These are phyloP conservation scores for Bondarzewia mesenterica DNA, from an alignment of 1,284 basidiomycete species.

Conservation along the genomic window DNA sequence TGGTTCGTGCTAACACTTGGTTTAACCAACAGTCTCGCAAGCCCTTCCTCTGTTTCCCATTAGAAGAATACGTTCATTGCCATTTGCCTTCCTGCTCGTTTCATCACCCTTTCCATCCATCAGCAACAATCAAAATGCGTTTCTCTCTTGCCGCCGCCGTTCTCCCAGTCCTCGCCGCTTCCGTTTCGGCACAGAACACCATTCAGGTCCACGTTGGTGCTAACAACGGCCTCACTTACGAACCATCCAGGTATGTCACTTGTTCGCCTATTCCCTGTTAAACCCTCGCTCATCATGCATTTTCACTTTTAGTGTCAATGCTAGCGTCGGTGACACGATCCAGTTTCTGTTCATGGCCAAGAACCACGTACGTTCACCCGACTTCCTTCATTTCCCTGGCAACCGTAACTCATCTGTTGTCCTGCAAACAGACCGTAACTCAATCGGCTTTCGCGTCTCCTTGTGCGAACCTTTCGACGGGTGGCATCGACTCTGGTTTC, in stretches of 20 bases:
- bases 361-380: slow-evolving; percentile 23
- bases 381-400: neutral
- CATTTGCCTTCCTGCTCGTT: neutral
- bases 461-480: slow-evolving; percentile 23
- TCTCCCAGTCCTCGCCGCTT: slow-evolving; percentile 12
- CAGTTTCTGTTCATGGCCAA: slow-evolving; percentile 38
- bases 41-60: neutral
- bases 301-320: slow-evolving; percentile 27
- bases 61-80: neutral
- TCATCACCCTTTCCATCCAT: neutral
- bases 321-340: slow-evolving; percentile 42
- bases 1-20: neutral
- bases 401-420: neutral
- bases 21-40: slow-evolving; percentile 2
- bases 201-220: slow-evolving; percentile 37
- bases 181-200: slow-evolving; percentile 6
- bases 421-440: slow-evolving; percentile 35
- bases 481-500: slow-evolving; percentile 37
- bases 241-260: slow-evolving; percentile 23
- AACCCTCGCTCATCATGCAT: neutral
- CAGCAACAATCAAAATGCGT: slow-evolving; percentile 15
- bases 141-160: slow-evolving; percentile 12
- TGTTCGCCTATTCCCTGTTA: neutral
- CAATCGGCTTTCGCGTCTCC: slow-evolving; percentile 51
- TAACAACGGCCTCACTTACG: slow-evolving; percentile 33